Percentiles rank a stretch among this genome's conserved stretches.
These are phyloP conservation scores for Oldenlandia corymbosa DNA, from an alignment of 257 asterid species.

Conservation along the genomic window DNA sequence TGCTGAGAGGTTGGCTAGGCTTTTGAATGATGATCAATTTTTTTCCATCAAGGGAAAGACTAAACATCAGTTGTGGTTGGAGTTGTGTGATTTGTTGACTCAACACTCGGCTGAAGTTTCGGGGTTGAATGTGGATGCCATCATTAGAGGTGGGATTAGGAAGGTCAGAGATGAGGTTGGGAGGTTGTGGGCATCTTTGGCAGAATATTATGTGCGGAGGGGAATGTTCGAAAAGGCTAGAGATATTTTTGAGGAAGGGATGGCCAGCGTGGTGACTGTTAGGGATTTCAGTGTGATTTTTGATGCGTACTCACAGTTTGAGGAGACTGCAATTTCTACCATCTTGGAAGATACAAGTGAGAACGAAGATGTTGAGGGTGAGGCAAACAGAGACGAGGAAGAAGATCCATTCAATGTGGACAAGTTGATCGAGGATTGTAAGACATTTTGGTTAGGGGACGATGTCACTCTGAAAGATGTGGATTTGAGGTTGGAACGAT, in stretches of 20 bases:
- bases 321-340: slow-evolving; percentile 78
- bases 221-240: slow-evolving; percentile 83
- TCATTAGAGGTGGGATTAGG: slow-evolving; percentile 88
- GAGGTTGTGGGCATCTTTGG: slow-evolving; percentile 86
- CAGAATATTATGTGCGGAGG: slow-evolving; percentile 85
- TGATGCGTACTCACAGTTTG: slow-evolving; percentile 89
- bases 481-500: slow-evolving; percentile 81
- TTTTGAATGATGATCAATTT: slow-evolving; percentile 74
- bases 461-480: slow-evolving; percentile 54
- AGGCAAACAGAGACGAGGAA: slow-evolving; percentile 35
- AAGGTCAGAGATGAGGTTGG: slow-evolving; percentile 98
- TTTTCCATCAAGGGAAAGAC: slow-evolving; percentile 90
- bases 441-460: slow-evolving; percentile 63
- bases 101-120: slow-evolving; percentile 71
- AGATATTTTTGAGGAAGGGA: slow-evolving; percentile 96
- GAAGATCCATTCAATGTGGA: slow-evolving; percentile 55
- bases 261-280: slow-evolving; percentile 79
- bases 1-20: slow-evolving; percentile 86
- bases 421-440: slow-evolving; percentile 62
- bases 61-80: slow-evolving; percentile 85
- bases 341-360: slow-evolving; percentile 45
- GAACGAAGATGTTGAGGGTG: slow-evolving; percentile 34
- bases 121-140: slow-evolving; percentile 92
- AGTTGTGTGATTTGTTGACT: slow-evolving; percentile 81
- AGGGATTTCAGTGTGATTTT: slow-evolving; percentile 89